These are phyloP conservation scores for Colletotrichum navitas DNA, from an alignment of 2,329 filamentous ascomycete species.

Conservation along the genomic window DNA sequence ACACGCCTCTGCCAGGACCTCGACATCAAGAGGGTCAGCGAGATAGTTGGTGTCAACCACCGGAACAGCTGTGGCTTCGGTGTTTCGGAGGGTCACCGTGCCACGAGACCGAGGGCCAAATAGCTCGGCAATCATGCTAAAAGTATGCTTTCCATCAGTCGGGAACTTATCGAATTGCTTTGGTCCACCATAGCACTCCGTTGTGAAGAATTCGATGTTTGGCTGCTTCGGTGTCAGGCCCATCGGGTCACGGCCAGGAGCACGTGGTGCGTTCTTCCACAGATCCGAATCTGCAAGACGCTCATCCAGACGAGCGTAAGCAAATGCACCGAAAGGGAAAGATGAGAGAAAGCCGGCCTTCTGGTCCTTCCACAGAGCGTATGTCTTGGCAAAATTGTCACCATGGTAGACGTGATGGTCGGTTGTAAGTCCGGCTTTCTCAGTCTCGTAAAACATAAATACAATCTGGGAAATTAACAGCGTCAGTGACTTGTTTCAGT, in stretches of 20 bases:
- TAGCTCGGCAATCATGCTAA: slow-evolving; percentile 69
- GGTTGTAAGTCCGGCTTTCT: slow-evolving; percentile 63
- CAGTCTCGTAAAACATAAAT: slow-evolving; percentile 73
- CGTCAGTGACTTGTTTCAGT: background rate
- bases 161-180: slow-evolving; percentile 69
- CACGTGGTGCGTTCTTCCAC: slow-evolving; percentile 64
- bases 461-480: slow-evolving; percentile 54
- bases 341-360: slow-evolving; percentile 70
- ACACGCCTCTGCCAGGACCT: slow-evolving; percentile 71
- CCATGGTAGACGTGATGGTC: slow-evolving; percentile 67
- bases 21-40: slow-evolving; percentile 67
- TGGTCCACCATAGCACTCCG: slow-evolving; percentile 71
- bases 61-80: slow-evolving; percentile 64
- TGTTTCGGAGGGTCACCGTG: slow-evolving; percentile 62
- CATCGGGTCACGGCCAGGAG: slow-evolving; percentile 72
- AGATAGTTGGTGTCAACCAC: slow-evolving; percentile 71
- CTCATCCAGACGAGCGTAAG: slow-evolving; percentile 71
- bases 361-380: slow-evolving; percentile 68
- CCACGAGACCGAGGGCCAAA: slow-evolving; percentile 70
- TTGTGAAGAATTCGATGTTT: slow-evolving; percentile 73
- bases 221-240: slow-evolving; percentile 68
- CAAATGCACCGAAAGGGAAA: slow-evolving; percentile 74
- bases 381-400: slow-evolving; percentile 63
- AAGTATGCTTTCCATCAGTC: slow-evolving; percentile 64
- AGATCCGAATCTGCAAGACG: slow-evolving; percentile 66